phyloP scores from a whole-genome alignment of 1,284 basidiomycete genomes.

The Phlebopus sp. region DNA sequence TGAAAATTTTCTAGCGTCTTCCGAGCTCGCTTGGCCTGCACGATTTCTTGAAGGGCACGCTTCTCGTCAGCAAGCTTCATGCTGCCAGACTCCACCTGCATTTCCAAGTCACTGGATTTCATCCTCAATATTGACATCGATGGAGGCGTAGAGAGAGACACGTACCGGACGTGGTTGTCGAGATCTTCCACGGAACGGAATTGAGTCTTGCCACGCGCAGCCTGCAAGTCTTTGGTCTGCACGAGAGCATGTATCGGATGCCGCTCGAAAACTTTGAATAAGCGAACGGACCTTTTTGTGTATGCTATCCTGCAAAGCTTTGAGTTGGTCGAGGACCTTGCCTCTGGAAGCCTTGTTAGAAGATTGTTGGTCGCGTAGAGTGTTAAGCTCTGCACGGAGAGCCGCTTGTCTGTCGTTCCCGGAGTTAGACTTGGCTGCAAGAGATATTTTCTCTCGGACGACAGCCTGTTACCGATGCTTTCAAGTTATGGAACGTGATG shows the following conservation, averaged over 20 bases:
- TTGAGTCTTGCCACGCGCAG: slow-evolving; percentile 76
- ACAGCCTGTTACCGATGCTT: slow-evolving; percentile 50
- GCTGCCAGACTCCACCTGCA: slow-evolving; percentile 87
- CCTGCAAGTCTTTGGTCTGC: slow-evolving; percentile 87
- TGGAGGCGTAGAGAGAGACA: slow-evolving; percentile 10
- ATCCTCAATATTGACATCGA: slow-evolving; percentile 6
- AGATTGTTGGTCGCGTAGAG: slow-evolving; percentile 79
- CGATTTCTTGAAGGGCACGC: slow-evolving; percentile 89
- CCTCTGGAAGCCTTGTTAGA: slow-evolving; percentile 73
- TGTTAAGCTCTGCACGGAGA: slow-evolving; percentile 82
- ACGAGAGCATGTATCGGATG: slow-evolving; percentile 7
- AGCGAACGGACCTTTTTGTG: slow-evolving; percentile 72
- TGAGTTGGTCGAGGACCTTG: slow-evolving; percentile 84
- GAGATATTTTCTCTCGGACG: slow-evolving; percentile 76
- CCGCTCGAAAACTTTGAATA: background rate
- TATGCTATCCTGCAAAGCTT: slow-evolving; percentile 76
- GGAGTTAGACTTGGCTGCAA: slow-evolving; percentile 55
- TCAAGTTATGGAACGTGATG: background rate
- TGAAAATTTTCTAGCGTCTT: slow-evolving; percentile 79
- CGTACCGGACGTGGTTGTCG: slow-evolving; percentile 83
- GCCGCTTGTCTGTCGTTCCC: slow-evolving; percentile 72
- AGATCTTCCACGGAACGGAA: slow-evolving; percentile 89
- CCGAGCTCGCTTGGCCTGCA: slow-evolving; percentile 65
- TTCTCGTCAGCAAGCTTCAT: slow-evolving; percentile 97
- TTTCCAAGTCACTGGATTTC: slow-evolving; percentile 67